Evolutionary conservation across 495 filamentous ascomycete genomes (phyloP).

Genomic region (Daldinia concentrica): DNA sequence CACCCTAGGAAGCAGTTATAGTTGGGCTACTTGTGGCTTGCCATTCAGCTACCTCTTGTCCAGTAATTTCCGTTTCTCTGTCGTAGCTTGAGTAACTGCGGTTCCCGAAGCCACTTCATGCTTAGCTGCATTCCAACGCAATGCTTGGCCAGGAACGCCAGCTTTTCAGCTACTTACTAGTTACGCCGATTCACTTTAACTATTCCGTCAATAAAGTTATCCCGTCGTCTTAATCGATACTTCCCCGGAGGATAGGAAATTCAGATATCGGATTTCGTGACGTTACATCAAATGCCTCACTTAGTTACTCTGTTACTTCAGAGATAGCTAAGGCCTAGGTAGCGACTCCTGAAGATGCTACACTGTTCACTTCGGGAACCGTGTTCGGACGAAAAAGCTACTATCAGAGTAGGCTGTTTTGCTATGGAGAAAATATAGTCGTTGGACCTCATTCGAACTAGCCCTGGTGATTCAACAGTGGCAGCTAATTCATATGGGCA

Average conservation of each 20-base stretch:
- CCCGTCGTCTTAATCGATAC: neutral
- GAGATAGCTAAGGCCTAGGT: neutral
- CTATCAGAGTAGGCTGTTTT: neutral
- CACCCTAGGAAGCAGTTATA: constrained; percentile 15
- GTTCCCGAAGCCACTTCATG: constrained; percentile 22
- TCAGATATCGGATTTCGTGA: neutral
- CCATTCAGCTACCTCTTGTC: constrained; percentile 22
- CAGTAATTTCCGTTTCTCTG: constrained; percentile 7
- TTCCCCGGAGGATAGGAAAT: neutral
- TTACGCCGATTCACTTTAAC: neutral
- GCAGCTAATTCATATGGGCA: neutral
- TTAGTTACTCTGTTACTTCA: neutral
- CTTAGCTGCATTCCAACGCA: constrained; percentile 17
- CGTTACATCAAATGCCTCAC: neutral
- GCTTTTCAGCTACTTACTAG: neutral
- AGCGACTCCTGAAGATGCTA: neutral
- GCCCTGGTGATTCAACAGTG: neutral
- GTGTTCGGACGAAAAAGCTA: neutral
- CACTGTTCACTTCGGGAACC: neutral
- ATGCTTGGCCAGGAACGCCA: constrained; percentile 7
- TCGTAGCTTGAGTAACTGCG: constrained; percentile 7
- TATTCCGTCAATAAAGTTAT: neutral
- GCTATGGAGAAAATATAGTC: neutral
- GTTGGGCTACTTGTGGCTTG: constrained; percentile 27
- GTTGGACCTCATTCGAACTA: neutral